A percentile compares a stretch with the other conserved stretches of the same genome.
Evolutionary conservation across 495 filamentous ascomycete genomes (phyloP).

Genomic region (Penicillium pancosmium): DNA sequence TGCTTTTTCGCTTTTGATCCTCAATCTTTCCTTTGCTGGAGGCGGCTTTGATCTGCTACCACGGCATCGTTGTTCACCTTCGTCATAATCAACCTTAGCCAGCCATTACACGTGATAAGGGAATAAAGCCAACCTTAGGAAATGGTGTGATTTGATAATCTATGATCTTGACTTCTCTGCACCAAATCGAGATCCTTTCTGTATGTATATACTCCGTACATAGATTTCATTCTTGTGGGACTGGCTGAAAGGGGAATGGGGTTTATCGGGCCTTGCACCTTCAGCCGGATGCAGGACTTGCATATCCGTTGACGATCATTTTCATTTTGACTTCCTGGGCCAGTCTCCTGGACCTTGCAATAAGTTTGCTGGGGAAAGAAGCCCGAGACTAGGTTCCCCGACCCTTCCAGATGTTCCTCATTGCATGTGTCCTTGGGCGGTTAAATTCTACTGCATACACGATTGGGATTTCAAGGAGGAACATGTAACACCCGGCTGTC

Average conservation of each 20-base stretch:
- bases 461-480: no score
- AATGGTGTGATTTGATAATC: no score
- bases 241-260: constrained; percentile 20
- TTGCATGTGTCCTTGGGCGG: not conserved
- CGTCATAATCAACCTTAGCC: constrained; percentile 6
- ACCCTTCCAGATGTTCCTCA: not conserved
- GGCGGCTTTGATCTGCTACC: not conserved
- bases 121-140: not conserved
- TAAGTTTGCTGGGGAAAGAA: not conserved
- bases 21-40: not conserved
- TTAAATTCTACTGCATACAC: no score
- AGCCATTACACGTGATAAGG: not conserved
- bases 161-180: no score
- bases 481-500: no score
- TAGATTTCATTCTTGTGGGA: constrained; percentile 3
- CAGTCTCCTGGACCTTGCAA: constrained; percentile 8
- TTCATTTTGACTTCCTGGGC: constrained; percentile 1
- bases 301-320: constrained; percentile 29
- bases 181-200: not conserved
- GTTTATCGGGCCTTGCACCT: constrained; percentile 15
- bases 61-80: not conserved
- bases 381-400: not conserved
- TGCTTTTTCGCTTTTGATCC: no score
- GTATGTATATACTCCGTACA: no score
- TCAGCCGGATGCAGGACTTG: constrained; percentile 28